Base-by-base conservation (phyloP, 371 early-diverging fungal genomes). In the Zychaea mexicana region DNA sequence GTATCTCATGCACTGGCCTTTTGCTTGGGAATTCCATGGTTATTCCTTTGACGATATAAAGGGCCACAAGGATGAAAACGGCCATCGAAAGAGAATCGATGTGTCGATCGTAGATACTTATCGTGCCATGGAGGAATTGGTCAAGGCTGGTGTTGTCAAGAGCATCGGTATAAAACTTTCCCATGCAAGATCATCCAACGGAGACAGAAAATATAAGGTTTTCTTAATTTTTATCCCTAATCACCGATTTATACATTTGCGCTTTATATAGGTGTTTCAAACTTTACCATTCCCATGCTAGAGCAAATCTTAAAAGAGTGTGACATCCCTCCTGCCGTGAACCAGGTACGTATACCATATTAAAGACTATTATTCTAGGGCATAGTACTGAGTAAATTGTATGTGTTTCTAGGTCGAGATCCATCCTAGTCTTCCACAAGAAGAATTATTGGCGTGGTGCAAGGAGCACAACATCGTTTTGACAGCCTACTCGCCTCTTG, bases 261-360 rank as follows among this genome's bases (percentile, higher is more conserved):
- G n/a, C n/a, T 52, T 5, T 9, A 19, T 17, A 13, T 49, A 56
- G 56, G 32, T 10, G 88, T 90, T 24, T 85, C 87, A 49, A 90
- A 90, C 69, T 87, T 85, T 55, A 77, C 87, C 12, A 83, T 89
- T 62, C 69, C 81, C 24, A 86, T 93, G 71, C 73, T 95, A 8
- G 83, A 89, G 61, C 84, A 89, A 47, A 67, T 97, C 49, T 61
- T 91, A 4, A 69, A 81, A 24, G 63, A 82, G 42, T 89, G 90
- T 62, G 87, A 85, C 57, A 86, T 94, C 24, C 82, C 84, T 56
- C 97, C 97, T 30, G 91, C 90, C 31, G 90, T 92, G 10, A 91
- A 91, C 70, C 96, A 98, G 77, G 76, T 72, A 46, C 2, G 22
- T 1, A 1, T 12, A n/a, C n/a, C n/a, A n/a, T n/a, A n/a, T n/a